A percentile compares a stretch with the other conserved stretches of the same genome.
Conservation (phyloP, 495 filamentous ascomycete species). For the Hyaloscypha hepaticicola region DNA sequence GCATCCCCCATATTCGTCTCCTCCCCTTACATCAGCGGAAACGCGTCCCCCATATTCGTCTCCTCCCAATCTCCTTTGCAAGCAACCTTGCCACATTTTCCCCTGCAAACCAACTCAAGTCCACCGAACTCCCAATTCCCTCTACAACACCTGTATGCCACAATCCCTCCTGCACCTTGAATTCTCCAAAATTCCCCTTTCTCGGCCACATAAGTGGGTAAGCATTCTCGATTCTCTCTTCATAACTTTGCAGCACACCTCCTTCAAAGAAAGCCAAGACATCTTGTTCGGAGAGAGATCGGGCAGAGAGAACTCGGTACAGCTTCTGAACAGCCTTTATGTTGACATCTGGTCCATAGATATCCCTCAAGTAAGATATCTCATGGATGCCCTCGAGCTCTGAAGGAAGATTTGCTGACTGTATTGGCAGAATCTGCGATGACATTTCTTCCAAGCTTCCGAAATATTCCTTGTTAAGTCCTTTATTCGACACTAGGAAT, state of each 20-base stretch:
- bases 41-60: background rate
- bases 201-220: slow-evolving; percentile 20
- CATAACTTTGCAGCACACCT: background rate
- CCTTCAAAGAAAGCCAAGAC: background rate
- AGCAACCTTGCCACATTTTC: slow-evolving; percentile 23
- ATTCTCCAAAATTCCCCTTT: background rate
- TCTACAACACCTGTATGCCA: slow-evolving; percentile 16
- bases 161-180: slow-evolving; percentile 16
- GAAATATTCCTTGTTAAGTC: slow-evolving; percentile 1
- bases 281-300: background rate
- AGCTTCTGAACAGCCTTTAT: background rate
- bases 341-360: slow-evolving; percentile 3
- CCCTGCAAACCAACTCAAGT: slow-evolving; percentile 18
- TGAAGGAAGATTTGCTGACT: background rate
- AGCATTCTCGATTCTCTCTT: slow-evolving; percentile 15
- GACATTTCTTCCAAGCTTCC: background rate
- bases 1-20: too few relatives aligned
- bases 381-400: slow-evolving; percentile 9
- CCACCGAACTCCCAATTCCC: slow-evolving; percentile 12
- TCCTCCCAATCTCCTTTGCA: background rate
- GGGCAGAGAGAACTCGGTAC: slow-evolving; percentile 18
- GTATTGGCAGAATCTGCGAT: slow-evolving; percentile 16
- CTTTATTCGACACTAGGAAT: background rate
- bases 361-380: slow-evolving; percentile 15
- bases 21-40: background rate